A percentile compares a stretch with the other conserved stretches of the same genome.
Conservation (phyloP, 495 filamentous ascomycete species). For the Aspergillus funiculosus region DNA sequence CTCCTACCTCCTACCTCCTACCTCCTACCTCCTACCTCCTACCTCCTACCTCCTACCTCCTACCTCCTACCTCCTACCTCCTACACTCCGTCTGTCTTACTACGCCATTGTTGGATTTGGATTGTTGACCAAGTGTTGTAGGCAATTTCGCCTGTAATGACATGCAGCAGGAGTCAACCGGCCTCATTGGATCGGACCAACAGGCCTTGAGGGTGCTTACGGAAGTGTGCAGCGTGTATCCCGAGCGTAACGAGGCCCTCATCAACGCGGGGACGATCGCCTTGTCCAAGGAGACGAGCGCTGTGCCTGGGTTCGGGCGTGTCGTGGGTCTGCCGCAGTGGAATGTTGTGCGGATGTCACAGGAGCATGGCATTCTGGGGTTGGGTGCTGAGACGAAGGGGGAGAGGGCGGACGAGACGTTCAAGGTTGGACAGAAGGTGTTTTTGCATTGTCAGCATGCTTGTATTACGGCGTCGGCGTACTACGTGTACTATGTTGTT, state of each 20-base stretch:
- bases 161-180: slow-evolving; percentile 24
- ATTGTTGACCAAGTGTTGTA: background rate
- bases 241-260: slow-evolving; percentile 24
- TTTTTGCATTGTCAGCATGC: slow-evolving; percentile 28
- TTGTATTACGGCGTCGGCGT: slow-evolving; percentile 20
- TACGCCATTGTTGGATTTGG: background rate
- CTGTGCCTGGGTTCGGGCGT: slow-evolving; percentile 8
- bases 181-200: slow-evolving; percentile 10
- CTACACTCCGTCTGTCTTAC: too few relatives aligned
- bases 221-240: slow-evolving; percentile 25
- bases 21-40: too few relatives aligned
- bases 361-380: slow-evolving; percentile 61
- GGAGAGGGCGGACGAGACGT: slow-evolving; percentile 17
- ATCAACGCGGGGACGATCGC: slow-evolving; percentile 22
- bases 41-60: too few relatives aligned
- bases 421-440: slow-evolving; percentile 27
- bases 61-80: too few relatives aligned
- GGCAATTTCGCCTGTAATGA: slow-evolving; percentile 24
- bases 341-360: slow-evolving; percentile 55
- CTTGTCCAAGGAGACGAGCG: slow-evolving; percentile 17
- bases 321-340: slow-evolving; percentile 38
- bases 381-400: background rate
- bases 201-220: slow-evolving; percentile 16
- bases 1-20: too few relatives aligned
- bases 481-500: slow-evolving; percentile 10